These are phyloP conservation scores for Penicillium subrubescens DNA, from an alignment of 495 filamentous ascomycete genomes.

Conservation along the genomic window DNA sequence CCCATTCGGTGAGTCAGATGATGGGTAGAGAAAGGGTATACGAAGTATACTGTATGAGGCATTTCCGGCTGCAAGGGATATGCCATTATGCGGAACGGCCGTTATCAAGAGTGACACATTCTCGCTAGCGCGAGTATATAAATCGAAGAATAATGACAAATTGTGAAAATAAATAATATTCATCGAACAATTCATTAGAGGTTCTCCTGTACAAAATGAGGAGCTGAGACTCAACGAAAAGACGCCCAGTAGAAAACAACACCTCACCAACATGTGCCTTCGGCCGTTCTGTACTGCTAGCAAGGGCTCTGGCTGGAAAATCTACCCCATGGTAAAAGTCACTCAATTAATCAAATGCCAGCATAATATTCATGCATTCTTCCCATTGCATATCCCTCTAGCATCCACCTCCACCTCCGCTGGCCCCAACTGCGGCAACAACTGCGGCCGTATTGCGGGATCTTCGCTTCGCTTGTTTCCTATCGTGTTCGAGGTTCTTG, in stretches of 20 bases:
- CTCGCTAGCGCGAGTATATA: background rate
- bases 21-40: background rate
- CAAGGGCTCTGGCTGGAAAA: background rate
- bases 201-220: background rate
- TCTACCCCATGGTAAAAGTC: background rate
- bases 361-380: background rate
- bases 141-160: background rate
- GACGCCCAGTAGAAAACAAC: background rate
- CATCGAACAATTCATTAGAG: background rate
- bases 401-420: slow-evolving; percentile 6
- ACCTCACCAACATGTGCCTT: background rate
- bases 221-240: background rate
- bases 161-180: background rate
- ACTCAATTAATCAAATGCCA: too few relatives aligned
- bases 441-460: background rate
- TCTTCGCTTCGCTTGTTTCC: slow-evolving; percentile 1
- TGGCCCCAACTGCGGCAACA: background rate
- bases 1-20: background rate
- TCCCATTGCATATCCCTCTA: background rate
- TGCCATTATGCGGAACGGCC: background rate
- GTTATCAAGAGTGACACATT: background rate
- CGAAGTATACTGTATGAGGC: background rate
- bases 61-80: background rate
- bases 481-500: background rate
- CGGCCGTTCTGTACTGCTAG: background rate